Evolutionary conservation across 2,329 filamentous ascomycete species (phyloP), one percentile per base, ranked within the genome.

Genomic region (Talaromyces sp.): DNA sequence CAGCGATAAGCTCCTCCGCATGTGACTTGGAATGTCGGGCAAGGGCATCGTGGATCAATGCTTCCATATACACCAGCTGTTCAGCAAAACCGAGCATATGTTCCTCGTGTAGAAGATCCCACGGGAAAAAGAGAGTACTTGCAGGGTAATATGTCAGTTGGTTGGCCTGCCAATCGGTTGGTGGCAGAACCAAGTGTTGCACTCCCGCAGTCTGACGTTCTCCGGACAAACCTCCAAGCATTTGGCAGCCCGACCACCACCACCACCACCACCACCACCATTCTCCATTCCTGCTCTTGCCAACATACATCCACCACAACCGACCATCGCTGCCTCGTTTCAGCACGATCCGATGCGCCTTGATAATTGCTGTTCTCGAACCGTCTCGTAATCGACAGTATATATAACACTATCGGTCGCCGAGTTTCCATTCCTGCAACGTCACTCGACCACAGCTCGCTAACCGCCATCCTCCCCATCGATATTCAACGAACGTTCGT

Each of bases 191-290:
- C 14, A 31, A 35, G 43, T 50, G 69, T 72, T 74, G 75, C 76
- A 73, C 74, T 73, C 69, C 70, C 69, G 71, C 68, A 69, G 70
- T 70, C 73, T 76, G 69, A 67, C 74, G 74, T 69, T 72, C 74
- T 70, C 75, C 74, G 74, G 71, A 73, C 70, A 70, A 33, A 41
- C 71, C 69, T 62, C 56, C 35, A 59, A 59, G 39, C 56, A 41
- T 59, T 43, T 59, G 56, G 39, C 37, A 59, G 56, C 71, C 70
- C 52, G 54, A 64, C 35, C 61, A 56, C 31, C 62, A 72, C 45
- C 45, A 49, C 45, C 22, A 64, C 35, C 61, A 56, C 31, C 62
- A 72, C 45, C 45, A 49, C 45, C 22, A 49, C 70, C 65, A 70
- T 68, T 70, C 69, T 66, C 66, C 60, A 37, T 65, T 66, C 65